phyloP scores from a whole-genome alignment of 129 eudicot species.

The Tagetes patula region DNA sequence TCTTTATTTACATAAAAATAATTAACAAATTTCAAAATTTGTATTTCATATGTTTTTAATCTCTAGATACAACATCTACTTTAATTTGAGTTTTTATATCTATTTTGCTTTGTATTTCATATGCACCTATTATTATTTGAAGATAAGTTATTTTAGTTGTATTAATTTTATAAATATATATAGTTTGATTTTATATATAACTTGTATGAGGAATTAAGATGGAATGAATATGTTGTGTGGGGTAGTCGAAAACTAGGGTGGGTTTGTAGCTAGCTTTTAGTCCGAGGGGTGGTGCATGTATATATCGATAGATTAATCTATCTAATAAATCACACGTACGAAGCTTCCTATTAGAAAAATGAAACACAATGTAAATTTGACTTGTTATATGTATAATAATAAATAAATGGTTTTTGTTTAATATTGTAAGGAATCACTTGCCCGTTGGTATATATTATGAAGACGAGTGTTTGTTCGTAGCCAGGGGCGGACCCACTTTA shows the following conservation, averaged over 20 bases:
- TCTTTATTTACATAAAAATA: too few species aligned
- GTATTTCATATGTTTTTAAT: background rate
- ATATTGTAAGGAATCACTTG: too few species aligned
- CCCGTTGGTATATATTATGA: too few species aligned
- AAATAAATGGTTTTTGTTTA: too few species aligned
- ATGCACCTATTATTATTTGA: background rate
- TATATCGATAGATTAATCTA: background rate
- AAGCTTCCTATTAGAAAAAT: constrained; percentile 15
- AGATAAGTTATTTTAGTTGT: too few species aligned
- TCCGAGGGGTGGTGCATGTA: constrained; percentile 11
- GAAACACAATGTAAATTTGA: background rate
- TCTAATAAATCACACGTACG: background rate
- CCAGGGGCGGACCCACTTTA: too few species aligned
- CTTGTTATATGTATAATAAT: too few species aligned
- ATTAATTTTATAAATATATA: too few species aligned
- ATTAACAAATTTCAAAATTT: background rate
- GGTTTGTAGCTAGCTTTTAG: background rate
- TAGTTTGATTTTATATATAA: too few species aligned
- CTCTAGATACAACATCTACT: background rate
- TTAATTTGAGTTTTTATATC: background rate
- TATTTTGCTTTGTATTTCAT: background rate
- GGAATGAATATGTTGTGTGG: background rate
- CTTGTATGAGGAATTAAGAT: too few species aligned
- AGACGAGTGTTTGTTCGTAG: too few species aligned
- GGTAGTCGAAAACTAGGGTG: background rate